Conservation (phyloP, 768 basidiomycete species). For the Trametopsis cervina region DNA sequence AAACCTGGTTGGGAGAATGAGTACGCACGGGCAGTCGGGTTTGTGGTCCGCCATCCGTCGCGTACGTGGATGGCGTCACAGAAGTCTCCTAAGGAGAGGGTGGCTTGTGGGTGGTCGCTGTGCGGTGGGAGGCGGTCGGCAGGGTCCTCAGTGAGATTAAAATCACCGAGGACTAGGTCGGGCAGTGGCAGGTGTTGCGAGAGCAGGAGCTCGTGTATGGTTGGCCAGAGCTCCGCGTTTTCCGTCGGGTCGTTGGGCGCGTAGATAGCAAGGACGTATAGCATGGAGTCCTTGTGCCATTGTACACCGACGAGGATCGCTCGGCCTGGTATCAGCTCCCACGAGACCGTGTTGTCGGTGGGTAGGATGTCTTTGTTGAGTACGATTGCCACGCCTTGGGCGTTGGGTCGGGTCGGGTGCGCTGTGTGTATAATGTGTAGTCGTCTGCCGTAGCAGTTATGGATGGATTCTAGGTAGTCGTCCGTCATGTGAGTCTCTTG, state of each 20-base stretch:
- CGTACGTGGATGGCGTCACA: not conserved
- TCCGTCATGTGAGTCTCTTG: too few relatives aligned
- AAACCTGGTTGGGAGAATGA: not conserved
- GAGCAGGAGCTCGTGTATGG: not conserved
- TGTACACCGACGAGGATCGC: conserved; percentile 2
- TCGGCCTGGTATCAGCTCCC: conserved; percentile 6
- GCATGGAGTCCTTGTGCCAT: conserved; percentile 7
- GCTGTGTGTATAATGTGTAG: too few relatives aligned
- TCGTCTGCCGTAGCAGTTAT: too few relatives aligned
- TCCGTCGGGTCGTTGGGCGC: conserved; percentile 12
- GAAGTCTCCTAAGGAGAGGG: conserved; percentile 1
- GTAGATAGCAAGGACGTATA: conserved; percentile 9
- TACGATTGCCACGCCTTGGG: not conserved
- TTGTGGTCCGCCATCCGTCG: conserved; percentile 13
- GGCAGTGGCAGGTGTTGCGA: not conserved
- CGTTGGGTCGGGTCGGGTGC: not conserved
- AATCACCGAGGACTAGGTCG: conserved; percentile 13
- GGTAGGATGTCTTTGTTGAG: not conserved
- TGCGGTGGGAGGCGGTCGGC: conserved; percentile 14
- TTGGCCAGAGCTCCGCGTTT: conserved; percentile 14
- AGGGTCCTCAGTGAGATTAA: conserved; percentile 13
- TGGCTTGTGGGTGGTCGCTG: not conserved
- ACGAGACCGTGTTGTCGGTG: not conserved
- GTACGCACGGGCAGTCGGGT: not conserved
- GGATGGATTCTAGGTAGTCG: too few relatives aligned